Base-by-base conservation (phyloP, 139 green algal genomes). In the Chlamydomonas applanata region DNA sequence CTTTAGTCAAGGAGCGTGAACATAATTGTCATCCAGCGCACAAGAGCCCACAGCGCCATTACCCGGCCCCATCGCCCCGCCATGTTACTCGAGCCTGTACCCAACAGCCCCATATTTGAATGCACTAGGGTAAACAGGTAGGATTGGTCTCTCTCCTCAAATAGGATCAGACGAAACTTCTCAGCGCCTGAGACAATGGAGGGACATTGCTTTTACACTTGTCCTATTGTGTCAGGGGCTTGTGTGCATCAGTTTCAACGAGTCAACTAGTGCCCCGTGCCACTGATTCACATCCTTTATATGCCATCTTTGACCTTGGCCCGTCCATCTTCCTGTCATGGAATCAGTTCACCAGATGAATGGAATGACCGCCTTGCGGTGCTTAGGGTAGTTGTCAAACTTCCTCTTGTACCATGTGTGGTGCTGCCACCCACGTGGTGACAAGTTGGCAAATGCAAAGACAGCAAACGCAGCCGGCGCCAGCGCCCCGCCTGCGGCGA, bases 391-490 rank as follows among this genome's bases (percentile, higher is more conserved):
- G 22, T 75, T 59, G 11, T 79, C 59, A 68, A 93, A 89, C 66
- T 88, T 86, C 0, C 72, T 16, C n/a, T 70, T 44, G 75, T 93
- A 93, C 86, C 84, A 91, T 52, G 62, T 16, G 60, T 94, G 89
- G 68, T 94, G 85, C 7, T 72, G 44, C 29, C 27, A 46, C 0
- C 52, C 88, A 0, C 87, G 72, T 0, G 90, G 90, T 0, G 69
- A 80, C 44, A 96, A 67, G 80, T 96, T 94, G 73, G 68, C 83
- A 29, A 88, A 81, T 0, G 87, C 91, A 79, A 92, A 93, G 24
- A 88, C 9, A 0, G 87, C 85, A 81, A 96, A 96, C 9, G 90
- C 84, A 1, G 74, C 53, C 0, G 83, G 79, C 0, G 85, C 73
- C 29, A 89, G 80, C 9, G 46, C 27, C 0, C 69, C 76, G 5